phyloP scores from a whole-genome alignment of 805 yeast species.

The Teunomyces atbi region DNA sequence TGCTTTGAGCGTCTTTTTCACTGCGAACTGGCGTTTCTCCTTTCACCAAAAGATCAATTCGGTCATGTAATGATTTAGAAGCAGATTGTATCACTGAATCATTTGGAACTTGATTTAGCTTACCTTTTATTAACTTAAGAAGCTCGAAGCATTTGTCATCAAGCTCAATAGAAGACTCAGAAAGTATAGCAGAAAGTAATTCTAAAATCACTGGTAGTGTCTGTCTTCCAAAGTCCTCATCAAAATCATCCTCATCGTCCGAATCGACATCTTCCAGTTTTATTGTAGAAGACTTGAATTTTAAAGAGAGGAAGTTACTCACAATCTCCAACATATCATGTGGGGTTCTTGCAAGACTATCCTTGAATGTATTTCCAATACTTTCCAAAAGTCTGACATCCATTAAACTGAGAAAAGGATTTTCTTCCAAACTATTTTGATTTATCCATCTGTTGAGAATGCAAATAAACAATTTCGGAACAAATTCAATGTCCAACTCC shows the following conservation, averaged over 20 bases:
- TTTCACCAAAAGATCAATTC: slow-evolving; percentile 28
- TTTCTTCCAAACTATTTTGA: slow-evolving; percentile 19
- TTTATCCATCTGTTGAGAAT: slow-evolving; percentile 63
- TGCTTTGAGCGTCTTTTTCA: slow-evolving; percentile 33
- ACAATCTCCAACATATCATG: slow-evolving; percentile 50
- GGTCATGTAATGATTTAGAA: slow-evolving; percentile 23
- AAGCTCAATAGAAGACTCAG: slow-evolving; percentile 28
- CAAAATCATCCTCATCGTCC: slow-evolving; percentile 30
- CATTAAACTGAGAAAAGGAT: slow-evolving; percentile 54
- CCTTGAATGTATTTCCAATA: slow-evolving; percentile 57
- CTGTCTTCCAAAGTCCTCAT: slow-evolving; percentile 15
- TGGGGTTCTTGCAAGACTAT: slow-evolving; percentile 54
- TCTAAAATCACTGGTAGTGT: slow-evolving; percentile 32
- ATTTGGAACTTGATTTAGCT: not conserved
- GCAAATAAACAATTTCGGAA: slow-evolving; percentile 47
- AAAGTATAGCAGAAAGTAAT: slow-evolving; percentile 34
- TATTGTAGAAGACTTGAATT: slow-evolving; percentile 12
- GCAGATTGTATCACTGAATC: slow-evolving; percentile 11
- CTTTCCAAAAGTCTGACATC: slow-evolving; percentile 66
- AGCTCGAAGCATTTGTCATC: slow-evolving; percentile 26
- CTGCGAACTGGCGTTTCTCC: slow-evolving; percentile 23
- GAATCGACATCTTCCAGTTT: slow-evolving; percentile 17
- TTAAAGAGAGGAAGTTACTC: slow-evolving; percentile 25
- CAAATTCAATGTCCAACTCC: slow-evolving; percentile 46
- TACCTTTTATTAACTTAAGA: slow-evolving; percentile 26